Percentiles rank a stretch among this genome's conserved stretches.
These are phyloP conservation scores for Setaria viridis DNA, from an alignment of 202 grass and related monocot species.

Conservation along the genomic window DNA sequence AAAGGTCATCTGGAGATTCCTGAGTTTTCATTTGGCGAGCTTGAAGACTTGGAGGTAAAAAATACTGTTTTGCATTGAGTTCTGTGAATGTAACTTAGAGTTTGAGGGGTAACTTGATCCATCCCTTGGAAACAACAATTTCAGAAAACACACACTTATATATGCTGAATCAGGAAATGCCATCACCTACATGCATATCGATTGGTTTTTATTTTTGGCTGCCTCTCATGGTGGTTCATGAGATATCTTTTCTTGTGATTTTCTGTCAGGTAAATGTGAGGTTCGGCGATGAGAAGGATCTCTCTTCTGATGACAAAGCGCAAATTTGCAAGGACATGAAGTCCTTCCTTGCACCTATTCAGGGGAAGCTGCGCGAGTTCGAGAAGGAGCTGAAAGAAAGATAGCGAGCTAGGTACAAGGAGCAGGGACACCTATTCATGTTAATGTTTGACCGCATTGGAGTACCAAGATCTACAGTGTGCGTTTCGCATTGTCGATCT, in stretches of 20 bases:
- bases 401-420: constrained; percentile 25
- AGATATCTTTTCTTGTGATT: neutral
- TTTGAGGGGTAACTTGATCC: neutral
- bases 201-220: neutral
- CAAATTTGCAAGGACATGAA: constrained; percentile 67
- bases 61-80: neutral
- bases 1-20: constrained; percentile 73
- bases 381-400: constrained; percentile 75
- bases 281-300: constrained; percentile 55
- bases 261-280: constrained; percentile 57
- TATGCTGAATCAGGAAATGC: neutral
- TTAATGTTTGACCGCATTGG: neutral
- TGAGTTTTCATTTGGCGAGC: constrained; percentile 85
- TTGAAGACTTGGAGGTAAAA: constrained; percentile 78
- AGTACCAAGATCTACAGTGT: neutral
- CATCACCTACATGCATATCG: neutral
- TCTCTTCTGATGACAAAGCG: constrained; percentile 42
- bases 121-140: neutral
- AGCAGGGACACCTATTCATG: neutral
- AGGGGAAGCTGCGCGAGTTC: constrained; percentile 55
- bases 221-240: neutral
- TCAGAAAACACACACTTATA: neutral
- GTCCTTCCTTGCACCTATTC: constrained; percentile 61
- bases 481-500: neutral
- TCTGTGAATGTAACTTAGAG: neutral